These are phyloP conservation scores for Psilocybe sp. DNA, from an alignment of 768 basidiomycete species.

Conservation along the genomic window DNA sequence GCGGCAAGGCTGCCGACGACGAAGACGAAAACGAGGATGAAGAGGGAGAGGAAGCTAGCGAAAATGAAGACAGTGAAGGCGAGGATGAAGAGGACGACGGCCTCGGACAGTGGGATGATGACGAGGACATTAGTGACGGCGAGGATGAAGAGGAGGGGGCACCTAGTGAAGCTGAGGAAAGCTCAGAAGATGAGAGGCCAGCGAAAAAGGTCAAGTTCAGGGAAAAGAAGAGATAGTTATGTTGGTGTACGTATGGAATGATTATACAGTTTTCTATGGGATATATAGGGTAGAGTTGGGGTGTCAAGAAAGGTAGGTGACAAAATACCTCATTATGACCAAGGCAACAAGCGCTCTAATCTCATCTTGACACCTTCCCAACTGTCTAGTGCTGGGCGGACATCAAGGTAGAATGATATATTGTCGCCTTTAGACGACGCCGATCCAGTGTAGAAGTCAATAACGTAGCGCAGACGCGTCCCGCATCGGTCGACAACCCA, in stretches of 20 bases:
- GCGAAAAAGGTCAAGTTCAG: constrained; percentile 54
- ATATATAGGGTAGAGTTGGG: constrained; percentile 5
- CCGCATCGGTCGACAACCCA: constrained; percentile 97
- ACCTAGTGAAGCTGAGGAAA: constrained; percentile 37
- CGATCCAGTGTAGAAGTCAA: constrained; percentile 95
- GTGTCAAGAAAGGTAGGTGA: not conserved
- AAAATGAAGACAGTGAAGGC: constrained; percentile 36
- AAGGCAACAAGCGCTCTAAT: constrained; percentile 50
- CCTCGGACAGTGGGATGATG: constrained; percentile 48
- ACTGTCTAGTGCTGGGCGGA: constrained; percentile 88
- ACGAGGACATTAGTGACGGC: constrained; percentile 63
- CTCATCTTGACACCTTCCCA: constrained; percentile 95
- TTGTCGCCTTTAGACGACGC: constrained; percentile 40
- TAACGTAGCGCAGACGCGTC: constrained; percentile 85
- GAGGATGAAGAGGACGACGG: constrained; percentile 41
- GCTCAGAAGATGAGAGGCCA: constrained; percentile 50
- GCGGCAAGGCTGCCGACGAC: constrained; percentile 7
- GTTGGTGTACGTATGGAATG: not conserved
- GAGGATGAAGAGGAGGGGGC: constrained; percentile 40
- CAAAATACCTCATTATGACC: constrained; percentile 18
- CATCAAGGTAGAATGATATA: constrained; percentile 90
- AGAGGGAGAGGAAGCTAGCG: constrained; percentile 28
- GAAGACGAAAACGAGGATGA: constrained; percentile 29
- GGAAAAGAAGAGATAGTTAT: constrained; percentile 37
- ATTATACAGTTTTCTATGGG: constrained; percentile 9